These are phyloP conservation scores for Protostelium mycophagum DNA, from an alignment of 78 protist species.

Conservation along the genomic window DNA sequence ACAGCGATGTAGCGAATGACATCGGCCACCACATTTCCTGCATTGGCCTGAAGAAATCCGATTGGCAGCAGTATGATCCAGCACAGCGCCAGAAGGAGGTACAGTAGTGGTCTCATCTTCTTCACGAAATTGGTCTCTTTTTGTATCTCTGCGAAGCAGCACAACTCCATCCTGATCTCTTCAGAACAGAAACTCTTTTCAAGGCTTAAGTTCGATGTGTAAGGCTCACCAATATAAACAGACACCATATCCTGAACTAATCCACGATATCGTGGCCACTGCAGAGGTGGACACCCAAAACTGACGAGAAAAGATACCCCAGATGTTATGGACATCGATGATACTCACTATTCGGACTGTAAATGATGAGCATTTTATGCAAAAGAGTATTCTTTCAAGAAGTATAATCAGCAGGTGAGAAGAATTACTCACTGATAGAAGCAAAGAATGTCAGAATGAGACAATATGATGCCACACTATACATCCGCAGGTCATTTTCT, in stretches of 20 bases:
- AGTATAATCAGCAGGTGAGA: neutral
- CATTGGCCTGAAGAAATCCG: neutral
- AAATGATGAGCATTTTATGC: neutral
- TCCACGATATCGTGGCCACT: neutral
- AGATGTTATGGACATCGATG: no score
- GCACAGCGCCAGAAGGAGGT: neutral
- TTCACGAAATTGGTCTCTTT: neutral
- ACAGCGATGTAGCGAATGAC: neutral
- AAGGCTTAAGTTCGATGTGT: no score
- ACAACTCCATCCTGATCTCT: neutral
- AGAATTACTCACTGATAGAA: neutral
- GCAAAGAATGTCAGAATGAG: neutral
- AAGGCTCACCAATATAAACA: neutral
- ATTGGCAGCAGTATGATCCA: neutral
- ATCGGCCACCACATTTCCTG: neutral
- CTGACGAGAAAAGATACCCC: neutral
- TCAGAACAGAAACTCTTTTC: neutral
- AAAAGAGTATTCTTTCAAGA: neutral
- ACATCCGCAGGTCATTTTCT: neutral
- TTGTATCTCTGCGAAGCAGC: neutral
- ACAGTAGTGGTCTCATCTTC: neutral
- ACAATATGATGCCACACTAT: neutral
- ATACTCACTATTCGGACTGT: no score
- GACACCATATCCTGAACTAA: neutral
- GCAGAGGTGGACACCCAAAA: neutral